These are phyloP conservation scores for Aspergillus hancockii DNA, from an alignment of 495 filamentous ascomycete species.

Conservation along the genomic window DNA sequence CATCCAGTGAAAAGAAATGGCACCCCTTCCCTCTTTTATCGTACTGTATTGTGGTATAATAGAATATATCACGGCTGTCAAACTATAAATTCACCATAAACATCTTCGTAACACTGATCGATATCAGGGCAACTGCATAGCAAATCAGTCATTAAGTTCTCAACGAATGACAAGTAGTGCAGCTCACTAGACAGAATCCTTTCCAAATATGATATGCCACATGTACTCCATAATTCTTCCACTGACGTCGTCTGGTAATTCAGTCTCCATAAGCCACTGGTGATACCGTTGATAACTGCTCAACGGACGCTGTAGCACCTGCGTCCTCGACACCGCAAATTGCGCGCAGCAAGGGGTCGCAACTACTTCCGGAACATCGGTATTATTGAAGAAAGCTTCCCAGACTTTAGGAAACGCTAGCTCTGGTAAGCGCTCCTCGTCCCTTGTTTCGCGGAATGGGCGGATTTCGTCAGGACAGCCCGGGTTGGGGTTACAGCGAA, in stretches of 20 bases:
- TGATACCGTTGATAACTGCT: slow-evolving; percentile 57
- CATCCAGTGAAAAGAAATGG: no score
- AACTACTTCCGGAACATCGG: slow-evolving; percentile 45
- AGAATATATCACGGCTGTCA: not conserved
- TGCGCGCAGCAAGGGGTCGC: slow-evolving; percentile 66
- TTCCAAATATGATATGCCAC: slow-evolving; percentile 68
- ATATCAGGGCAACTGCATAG: slow-evolving; percentile 33
- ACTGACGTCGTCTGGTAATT: slow-evolving; percentile 54
- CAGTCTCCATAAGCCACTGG: slow-evolving; percentile 62
- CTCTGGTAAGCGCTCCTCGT: slow-evolving; percentile 24
- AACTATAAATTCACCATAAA: slow-evolving; percentile 25
- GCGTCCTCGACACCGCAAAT: slow-evolving; percentile 62
- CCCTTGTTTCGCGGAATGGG: slow-evolving; percentile 29
- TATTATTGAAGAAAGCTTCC: slow-evolving; percentile 47
- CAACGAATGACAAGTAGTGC: not conserved
- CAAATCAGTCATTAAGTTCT: slow-evolving; percentile 11
- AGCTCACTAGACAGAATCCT: slow-evolving; percentile 40
- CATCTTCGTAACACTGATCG: slow-evolving; percentile 31
- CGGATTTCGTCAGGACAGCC: slow-evolving; percentile 48
- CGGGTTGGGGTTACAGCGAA: slow-evolving; percentile 47
- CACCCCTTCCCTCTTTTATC: no score
- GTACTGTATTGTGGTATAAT: not conserved
- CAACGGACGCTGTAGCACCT: slow-evolving; percentile 47
- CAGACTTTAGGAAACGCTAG: slow-evolving; percentile 37
- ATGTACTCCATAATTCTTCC: slow-evolving; percentile 70